Evolutionary conservation across 768 basidiomycete species (phyloP), one percentile per base, ranked within the genome.

Genomic region (Russula earlei): DNA sequence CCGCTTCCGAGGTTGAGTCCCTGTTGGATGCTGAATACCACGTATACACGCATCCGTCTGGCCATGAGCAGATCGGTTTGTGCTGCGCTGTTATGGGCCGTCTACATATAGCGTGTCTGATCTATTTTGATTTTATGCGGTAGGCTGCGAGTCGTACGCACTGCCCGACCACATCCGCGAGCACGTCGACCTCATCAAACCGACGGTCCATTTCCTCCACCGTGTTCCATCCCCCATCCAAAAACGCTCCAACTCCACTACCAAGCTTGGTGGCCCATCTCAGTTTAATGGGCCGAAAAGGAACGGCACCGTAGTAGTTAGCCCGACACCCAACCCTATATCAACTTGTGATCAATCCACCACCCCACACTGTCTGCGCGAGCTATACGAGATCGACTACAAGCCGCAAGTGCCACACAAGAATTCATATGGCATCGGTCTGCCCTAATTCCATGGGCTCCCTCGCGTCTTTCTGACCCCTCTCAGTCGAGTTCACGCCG

Each of bases 351-450:
- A 74, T 45, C 43, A 62, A 3, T 54, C 64, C 17, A 78, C 79
- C 50, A 86, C 84, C 0, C 82, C 82, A 6, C 60, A 71, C 3
- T 87, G 84, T 64, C 70, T 87, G 55, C 70, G 79, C 37, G 73
- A 72, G 3, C 62, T 86, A 51, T 86, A 85, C 61, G 77, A 77
- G n/a, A 64, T 77, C 8, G 22, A 63, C 9, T 84, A 83, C 56
- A 68, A 72, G 0, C 81, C 81, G 0, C 19, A 63, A 2, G 67
- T 71, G 1, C 70, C 74, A 0, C 59, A 64, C 15, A 67, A 62
- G 43, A 86, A 85, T 64, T 78, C 73, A 37, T 75, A 79, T 48
- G 84, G 81, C 29, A 72, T 85, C n/a, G 56, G 67, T 70, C 49
- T 50, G 68, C 61, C 25, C 11, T 15, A 1, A 20, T 11, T 46